Evolutionary conservation across 306 rosid species (phyloP), one percentile per base, ranked within the genome.

Genomic region (Gillenia trifoliata): DNA sequence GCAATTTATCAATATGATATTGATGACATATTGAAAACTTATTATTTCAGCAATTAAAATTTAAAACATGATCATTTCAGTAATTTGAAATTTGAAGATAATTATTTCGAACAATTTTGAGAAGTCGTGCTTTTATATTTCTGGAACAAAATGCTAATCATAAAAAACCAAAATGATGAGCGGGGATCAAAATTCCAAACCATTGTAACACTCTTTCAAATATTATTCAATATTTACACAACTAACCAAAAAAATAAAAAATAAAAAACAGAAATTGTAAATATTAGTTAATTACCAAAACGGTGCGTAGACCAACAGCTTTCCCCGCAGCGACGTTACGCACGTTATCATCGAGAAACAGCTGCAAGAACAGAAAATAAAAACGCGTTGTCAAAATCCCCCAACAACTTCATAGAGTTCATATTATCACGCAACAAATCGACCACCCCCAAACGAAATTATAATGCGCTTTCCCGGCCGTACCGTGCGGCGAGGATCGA

Each of bases 401-500:
- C 2, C 16, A 17, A 33, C 50, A 20, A 25, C 23, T 59, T 59
- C 64, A 5, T 26, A 13, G 41, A 0, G 28, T 54, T 54, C 60
- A 54, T 9, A 1, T 45, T 45, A 45, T 45, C 26, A 54, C 25
- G 2, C 66, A 16, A 50, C 23, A 6, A 33, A 33, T 20, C 1
- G 49, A 34, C 17, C 4, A 41, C n/a, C 23, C 11, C 3, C 19
- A 3, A 30, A 5, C 9, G 52, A 19, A 41, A 17, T 50, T 11
- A 63, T 15, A 16, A 17, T 49, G 30, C 17, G 63, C 63, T 23
- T 1, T 31, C 11, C 11, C 2, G 13, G 38, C 66, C 77, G 0
- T 68, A 93, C 98, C 81, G 97, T 85, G 8, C 88, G 92, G 36
- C 78, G 83, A 60, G 97, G 96, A 72, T 93, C 90, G 15, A 87